Conservation (phyloP, 345 rosid genomes). For the Lepidium aucheri region DNA sequence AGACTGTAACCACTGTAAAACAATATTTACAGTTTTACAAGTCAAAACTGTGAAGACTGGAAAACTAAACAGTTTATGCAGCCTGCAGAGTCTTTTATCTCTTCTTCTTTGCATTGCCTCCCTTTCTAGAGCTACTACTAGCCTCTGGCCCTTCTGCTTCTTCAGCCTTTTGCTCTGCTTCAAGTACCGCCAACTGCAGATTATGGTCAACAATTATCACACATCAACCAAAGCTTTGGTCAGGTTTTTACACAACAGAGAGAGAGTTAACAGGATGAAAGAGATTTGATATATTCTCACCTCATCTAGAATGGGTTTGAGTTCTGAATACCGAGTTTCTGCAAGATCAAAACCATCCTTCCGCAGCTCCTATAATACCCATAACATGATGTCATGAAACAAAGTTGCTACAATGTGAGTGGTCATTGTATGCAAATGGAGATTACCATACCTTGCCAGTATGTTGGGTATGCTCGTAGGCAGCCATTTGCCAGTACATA, state of each 20-base stretch:
- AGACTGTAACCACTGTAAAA: too few relatives aligned
- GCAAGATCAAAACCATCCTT: slow-evolving; percentile 97
- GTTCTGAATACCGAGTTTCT: slow-evolving; percentile 72
- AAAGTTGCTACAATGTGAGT: neutral
- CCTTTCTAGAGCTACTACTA: slow-evolving; percentile 47
- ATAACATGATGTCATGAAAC: neutral
- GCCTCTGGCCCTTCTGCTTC: slow-evolving; percentile 73
- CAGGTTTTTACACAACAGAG: neutral
- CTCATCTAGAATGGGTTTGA: slow-evolving; percentile 92
- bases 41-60: too few relatives aligned
- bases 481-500: slow-evolving; percentile 99
- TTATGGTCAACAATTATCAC: slow-evolving; percentile 5
- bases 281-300: slow-evolving; percentile 28
- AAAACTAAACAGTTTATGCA: too few relatives aligned
- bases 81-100: slow-evolving; percentile 11
- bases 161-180: slow-evolving; percentile 94
- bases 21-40: too few relatives aligned
- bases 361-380: slow-evolving; percentile 67
- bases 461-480: slow-evolving; percentile 95
- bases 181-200: slow-evolving; percentile 63
- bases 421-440: neutral
- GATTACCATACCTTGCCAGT: slow-evolving; percentile 75
- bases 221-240: neutral
- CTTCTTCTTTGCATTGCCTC: slow-evolving; percentile 54
- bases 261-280: neutral